These are phyloP conservation scores for Phytophthora hibernalis DNA, from an alignment of 352 stramenopile genomes.

Conservation along the genomic window DNA sequence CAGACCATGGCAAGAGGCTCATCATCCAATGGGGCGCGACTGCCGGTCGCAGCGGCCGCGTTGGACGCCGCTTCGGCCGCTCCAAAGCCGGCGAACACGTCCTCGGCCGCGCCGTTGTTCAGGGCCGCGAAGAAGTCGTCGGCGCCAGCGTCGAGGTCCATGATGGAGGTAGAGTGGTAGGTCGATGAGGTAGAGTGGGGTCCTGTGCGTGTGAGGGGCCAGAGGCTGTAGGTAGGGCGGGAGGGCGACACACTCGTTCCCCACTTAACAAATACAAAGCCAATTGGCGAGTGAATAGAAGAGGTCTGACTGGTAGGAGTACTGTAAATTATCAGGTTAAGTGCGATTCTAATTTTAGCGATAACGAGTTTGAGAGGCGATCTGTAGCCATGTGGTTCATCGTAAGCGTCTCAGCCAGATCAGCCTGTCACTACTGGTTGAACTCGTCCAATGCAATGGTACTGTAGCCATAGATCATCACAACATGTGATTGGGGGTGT, in stretches of 20 bases:
- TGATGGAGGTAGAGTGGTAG: slow-evolving; percentile 20
- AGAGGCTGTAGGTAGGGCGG: slow-evolving; percentile 7
- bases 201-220: slow-evolving; percentile 13
- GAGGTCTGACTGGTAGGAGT: background rate
- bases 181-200: background rate
- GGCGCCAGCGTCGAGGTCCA: slow-evolving; percentile 81
- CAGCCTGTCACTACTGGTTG: background rate
- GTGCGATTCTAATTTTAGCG: background rate
- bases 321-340: slow-evolving; percentile 20
- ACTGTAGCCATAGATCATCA: background rate
- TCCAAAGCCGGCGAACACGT: slow-evolving; percentile 67
- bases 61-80: slow-evolving; percentile 36
- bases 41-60: background rate
- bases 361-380: slow-evolving; percentile 20
- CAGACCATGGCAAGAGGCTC: slow-evolving; percentile 44
- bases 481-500: background rate
- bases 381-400: slow-evolving; percentile 33
- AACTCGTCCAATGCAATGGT: background rate
- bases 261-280: slow-evolving; percentile 29
- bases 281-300: slow-evolving; percentile 31
- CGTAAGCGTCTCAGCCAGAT: slow-evolving; percentile 8
- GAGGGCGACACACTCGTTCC: background rate
- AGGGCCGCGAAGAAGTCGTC: slow-evolving; percentile 87
- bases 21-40: slow-evolving; percentile 37
- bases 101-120: slow-evolving; percentile 63